Evolutionary conservation across 257 asterid genomes (phyloP), one percentile per base, ranked within the genome.

Genomic region (Forsythia viridissima): DNA sequence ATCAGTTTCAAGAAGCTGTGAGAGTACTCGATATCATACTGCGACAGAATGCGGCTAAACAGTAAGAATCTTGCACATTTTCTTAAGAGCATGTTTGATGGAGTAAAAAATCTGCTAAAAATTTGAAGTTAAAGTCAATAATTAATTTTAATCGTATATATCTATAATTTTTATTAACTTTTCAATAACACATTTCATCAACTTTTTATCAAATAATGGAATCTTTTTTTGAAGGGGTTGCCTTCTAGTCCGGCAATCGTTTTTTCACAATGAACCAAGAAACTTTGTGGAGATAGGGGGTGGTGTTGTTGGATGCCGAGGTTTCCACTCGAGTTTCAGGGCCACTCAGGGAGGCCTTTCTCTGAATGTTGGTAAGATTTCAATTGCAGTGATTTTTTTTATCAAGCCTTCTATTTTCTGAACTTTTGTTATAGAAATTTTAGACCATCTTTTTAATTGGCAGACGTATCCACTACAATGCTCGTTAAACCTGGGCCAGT

Each of bases 381-480:
- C 30, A 20, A 20, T 0, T 57, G 9, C 36, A 6, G 11, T n/a
- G 30, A 8, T n/a, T 57, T 18, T 57, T 24, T 20, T 20, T 43
- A n/a, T 57, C 67, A 18, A 20, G 11, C 0, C 36, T 57, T 57
- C 3, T 18, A 3, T n/a, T n/a, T 57, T 65, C 34, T 83, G 24
- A 18, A 34, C 16, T 42, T 38, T 44, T 57, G 20, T 39, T 51
- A 12, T 21, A 39, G 48, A 75, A 65, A 75, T 40, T 30, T 70
- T 40, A 48, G 6, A 30, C 34, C 24, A 24, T 7, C 72, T 36
- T 74, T 79, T 70, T 48, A 71, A 70, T 40, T 68, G 77, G 39
- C 80, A 93, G 97, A 91, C 77, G 91, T 87, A 41, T 90, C 97
- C 1, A 93, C 97, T 7, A 93, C 95, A 0, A 91, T 91, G 95